phyloP scores from a whole-genome alignment of 2,329 filamentous ascomycete genomes.

The Colletotrichum camelliae region DNA sequence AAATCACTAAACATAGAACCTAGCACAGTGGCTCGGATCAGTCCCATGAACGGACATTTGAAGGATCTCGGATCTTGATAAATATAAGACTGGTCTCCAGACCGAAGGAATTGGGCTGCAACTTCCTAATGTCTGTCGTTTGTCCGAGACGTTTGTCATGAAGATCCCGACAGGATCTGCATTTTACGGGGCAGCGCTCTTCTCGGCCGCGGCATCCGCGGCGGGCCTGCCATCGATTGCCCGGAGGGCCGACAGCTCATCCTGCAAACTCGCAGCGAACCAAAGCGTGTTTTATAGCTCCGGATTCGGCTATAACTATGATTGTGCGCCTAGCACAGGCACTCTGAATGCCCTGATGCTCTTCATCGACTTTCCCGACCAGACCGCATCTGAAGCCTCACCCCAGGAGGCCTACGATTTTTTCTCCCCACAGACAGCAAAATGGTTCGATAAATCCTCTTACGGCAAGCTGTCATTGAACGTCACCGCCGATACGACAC shows the following conservation, averaged over 20 bases:
- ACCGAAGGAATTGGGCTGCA: too few relatives aligned
- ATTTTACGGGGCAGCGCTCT: not conserved
- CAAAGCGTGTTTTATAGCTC: conserved; percentile 30
- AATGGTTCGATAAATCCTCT: conserved; percentile 19
- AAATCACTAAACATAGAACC: not conserved
- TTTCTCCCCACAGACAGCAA: not conserved
- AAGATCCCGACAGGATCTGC: not conserved
- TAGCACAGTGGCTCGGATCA: not conserved
- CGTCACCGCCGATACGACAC: conserved; percentile 25
- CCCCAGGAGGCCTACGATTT: not conserved
- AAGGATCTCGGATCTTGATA: not conserved
- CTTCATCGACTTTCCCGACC: conserved; percentile 40
- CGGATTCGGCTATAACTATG: conserved; percentile 31
- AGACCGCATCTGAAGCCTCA: conserved; percentile 16
- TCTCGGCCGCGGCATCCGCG: not conserved
- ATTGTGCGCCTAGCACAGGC: conserved; percentile 37
- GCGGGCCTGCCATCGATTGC: not conserved
- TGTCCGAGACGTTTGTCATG: not conserved
- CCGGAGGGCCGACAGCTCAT: not conserved
- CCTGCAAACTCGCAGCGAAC: conserved; percentile 28
- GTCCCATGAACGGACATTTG: accelerated
- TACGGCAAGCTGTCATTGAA: conserved; percentile 25
- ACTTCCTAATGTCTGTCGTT: too few relatives aligned
- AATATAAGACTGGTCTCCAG: too few relatives aligned
- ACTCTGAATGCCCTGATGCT: conserved; percentile 37